Evolutionary conservation across 78 protist species (phyloP), one percentile per base, ranked within the genome.

Genomic region (Polysphondylium violaceum): DNA sequence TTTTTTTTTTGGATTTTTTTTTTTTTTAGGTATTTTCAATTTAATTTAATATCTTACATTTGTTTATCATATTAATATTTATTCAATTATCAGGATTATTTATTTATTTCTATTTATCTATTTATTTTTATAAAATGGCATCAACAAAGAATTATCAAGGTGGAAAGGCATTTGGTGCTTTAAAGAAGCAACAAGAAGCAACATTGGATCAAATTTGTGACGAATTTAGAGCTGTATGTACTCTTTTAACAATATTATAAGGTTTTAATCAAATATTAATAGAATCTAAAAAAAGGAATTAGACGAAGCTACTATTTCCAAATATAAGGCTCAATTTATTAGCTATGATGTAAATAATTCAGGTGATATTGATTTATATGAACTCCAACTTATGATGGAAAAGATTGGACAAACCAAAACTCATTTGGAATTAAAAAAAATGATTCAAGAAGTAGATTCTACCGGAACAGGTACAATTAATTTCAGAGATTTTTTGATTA

Each of bases 401-500:
- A 87, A 73, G 36, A 38, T 87, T 47, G 73, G 73, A 4, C 72
- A 73, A 68, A 12, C 93, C 38, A 87, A 87, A 31, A 87, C 93
- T 2, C 73, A 87, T 68, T 41, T 87, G 17, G 93, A 87, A 73
- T 43, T 87, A 19, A 87, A 87, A 60, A 87, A 87, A 67, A 87
- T 87, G 93, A 87, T 87, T 53, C 56, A 73, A n/a, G 91, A 77
- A 55, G 88, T 79, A 1, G 74, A 43, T 31, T 19, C 56, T 3
- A 47, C 53, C 7, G 7, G 77, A n/a, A 75, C 61, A 23, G 93
- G 83, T n/a, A 64, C 83, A 1, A 87, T 87, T 21, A 76, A 64
- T 47, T 87, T 73, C 40, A 72, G 88, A 68, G 93, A 87, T 56
- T 87, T 87, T 47, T 33, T 87, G 5, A 33, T 56, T 3, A 87